Evolutionary conservation across 805 yeast species (phyloP), one percentile per base, ranked within the genome.

Genomic region (Candida awuae): DNA sequence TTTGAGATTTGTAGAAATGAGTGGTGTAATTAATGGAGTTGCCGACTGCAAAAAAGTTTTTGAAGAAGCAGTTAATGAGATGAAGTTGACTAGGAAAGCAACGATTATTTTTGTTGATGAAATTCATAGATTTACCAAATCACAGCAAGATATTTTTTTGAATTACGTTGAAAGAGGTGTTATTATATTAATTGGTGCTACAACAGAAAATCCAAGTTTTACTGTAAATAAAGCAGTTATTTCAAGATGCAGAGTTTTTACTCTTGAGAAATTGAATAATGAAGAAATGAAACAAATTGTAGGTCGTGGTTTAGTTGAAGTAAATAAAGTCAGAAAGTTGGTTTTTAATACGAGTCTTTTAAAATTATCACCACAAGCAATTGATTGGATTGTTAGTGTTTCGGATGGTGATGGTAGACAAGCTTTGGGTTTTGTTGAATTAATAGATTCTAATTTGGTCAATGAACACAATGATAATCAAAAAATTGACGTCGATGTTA

Each of bases 191-290:
- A 77, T 90, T 37, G 98, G 98, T 5, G 97, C 97, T n/a, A 92
- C 98, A 0, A 88, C 97, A 0, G 98, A 92, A 55, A 92, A 92
- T 55, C 96, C 97, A 4, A 77, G 83, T 34, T 80, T 82, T 51
- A 80, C 85, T 50, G 61, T 92, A 30, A 78, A 87, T 44, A 75
- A 81, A 39, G 97, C 97, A 0, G 63, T 92, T 25, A 56, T 86
- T 20, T 84, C 95, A 6, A 63, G 99, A 41, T 84, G 95, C 53
- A 80, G 87, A 42, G 76, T 86, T 0, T 83, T 87, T 54, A 78
- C 78, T 6, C 63, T 92, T 44, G 66, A 73, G 33, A 70, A 72
- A 41, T 65, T 87, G 22, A 54, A 58, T 1, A 44, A 50, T 1
- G 59, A 58, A 2, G 86, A 87, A 33, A 55, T 83, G 17, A 55